Percentiles rank a stretch among this genome's conserved stretches.
Evolutionary conservation across 2,329 filamentous ascomycete genomes (phyloP).

Genomic region (Thelonectria blattea): DNA sequence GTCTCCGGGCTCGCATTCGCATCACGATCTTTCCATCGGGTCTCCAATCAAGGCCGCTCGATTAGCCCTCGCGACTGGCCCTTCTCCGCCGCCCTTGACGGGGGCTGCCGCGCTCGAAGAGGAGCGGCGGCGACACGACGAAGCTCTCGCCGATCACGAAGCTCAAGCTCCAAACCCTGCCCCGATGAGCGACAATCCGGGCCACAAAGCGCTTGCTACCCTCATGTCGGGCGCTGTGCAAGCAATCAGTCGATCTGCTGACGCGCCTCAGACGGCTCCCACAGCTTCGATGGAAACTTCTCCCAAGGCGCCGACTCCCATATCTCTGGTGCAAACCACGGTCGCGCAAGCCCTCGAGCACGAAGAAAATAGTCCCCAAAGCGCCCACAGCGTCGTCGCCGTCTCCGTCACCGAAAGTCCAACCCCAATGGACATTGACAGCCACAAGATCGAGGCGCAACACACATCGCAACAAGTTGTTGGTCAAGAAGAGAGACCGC

Average conservation of each 20-base stretch:
- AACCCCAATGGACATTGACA: constrained; percentile 61
- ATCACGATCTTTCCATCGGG: constrained; percentile 46
- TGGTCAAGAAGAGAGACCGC: constrained; percentile 57
- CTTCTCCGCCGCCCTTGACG: constrained; percentile 56
- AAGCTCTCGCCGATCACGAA: constrained; percentile 43
- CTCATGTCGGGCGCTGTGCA: constrained; percentile 60
- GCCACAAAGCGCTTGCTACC: constrained; percentile 59
- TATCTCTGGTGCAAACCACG: constrained; percentile 42
- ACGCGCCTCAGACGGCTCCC: constrained; percentile 54
- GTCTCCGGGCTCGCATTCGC: constrained; percentile 43
- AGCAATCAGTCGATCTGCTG: constrained; percentile 62
- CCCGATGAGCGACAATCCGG: constrained; percentile 59
- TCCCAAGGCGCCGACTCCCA: constrained; percentile 44
- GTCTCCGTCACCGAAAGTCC: constrained; percentile 57
- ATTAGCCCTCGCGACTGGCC: constrained; percentile 51
- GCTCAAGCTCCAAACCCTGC: constrained; percentile 47
- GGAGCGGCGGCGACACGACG: constrained; percentile 55
- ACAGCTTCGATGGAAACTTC: constrained; percentile 52
- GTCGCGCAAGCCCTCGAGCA: constrained; percentile 46
- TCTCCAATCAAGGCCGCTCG: constrained; percentile 63
- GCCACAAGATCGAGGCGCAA: constrained; percentile 45
- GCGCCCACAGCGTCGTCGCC: constrained; percentile 50
- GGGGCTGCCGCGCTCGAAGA: constrained; percentile 62
- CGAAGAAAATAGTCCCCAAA: constrained; percentile 53
- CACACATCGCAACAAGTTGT: constrained; percentile 48